Evolutionary conservation across 768 basidiomycete species (phyloP).

Genomic region (Dentipellis fragilis): DNA sequence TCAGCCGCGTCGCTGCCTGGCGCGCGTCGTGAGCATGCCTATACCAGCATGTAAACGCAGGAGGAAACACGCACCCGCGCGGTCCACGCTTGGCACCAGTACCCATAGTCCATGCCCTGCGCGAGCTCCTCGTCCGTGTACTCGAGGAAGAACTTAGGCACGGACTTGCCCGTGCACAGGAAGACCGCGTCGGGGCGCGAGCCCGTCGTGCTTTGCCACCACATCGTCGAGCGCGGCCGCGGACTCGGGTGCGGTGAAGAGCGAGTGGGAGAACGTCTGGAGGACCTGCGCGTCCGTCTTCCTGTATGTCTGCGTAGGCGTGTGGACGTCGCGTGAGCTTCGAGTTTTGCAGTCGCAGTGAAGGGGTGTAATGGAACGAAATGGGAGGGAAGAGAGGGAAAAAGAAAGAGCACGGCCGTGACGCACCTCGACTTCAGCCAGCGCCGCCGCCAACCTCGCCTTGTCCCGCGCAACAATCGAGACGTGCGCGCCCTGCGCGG

Average conservation of each 20-base stretch:
- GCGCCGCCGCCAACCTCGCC: too few species aligned
- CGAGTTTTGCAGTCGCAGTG: constrained; percentile 38
- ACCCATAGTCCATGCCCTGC: constrained; percentile 41
- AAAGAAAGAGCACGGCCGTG: too few species aligned
- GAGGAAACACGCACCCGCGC: constrained; percentile 35
- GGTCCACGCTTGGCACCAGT: constrained; percentile 44
- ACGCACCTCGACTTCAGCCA: too few species aligned
- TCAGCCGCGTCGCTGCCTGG: constrained; percentile 61
- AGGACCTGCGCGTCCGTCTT: too few species aligned
- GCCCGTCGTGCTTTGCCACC: constrained; percentile 37
- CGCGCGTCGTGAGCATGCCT: too few species aligned
- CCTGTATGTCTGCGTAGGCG: too few species aligned
- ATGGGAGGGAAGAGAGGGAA: too few species aligned
- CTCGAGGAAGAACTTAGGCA: constrained; percentile 68
- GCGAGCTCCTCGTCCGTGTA: constrained; percentile 46
- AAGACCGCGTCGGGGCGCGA: constrained; percentile 68
- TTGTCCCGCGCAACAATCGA: too few species aligned
- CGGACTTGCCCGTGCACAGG: constrained; percentile 63
- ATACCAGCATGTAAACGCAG: too few species aligned
- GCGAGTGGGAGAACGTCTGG: constrained; percentile 52
- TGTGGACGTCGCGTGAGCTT: too few species aligned
- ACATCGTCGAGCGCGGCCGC: constrained; percentile 52
- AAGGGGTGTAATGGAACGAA: constrained; percentile 31
- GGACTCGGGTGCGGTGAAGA: constrained; percentile 43
- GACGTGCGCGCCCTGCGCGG: too few species aligned